These are phyloP conservation scores for Malus sylvestris DNA, from an alignment of 306 rosid genomes.

Conservation along the genomic window DNA sequence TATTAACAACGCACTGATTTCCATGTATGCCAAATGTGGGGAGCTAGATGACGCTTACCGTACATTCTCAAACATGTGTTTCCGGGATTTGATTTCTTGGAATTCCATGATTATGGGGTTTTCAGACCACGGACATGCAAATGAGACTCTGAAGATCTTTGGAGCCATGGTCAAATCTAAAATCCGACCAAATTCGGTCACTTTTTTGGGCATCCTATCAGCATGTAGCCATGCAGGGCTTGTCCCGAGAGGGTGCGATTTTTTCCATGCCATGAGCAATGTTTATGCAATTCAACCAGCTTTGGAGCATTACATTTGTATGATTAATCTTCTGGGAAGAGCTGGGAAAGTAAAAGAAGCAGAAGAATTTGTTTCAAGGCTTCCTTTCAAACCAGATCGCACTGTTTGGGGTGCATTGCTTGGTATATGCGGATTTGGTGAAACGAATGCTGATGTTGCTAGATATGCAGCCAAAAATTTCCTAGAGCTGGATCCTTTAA, in stretches of 20 bases:
- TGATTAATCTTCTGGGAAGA: constrained; percentile 66
- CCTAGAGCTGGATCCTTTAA: constrained; percentile 56
- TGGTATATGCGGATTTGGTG: constrained; percentile 46
- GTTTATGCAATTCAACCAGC: constrained; percentile 51
- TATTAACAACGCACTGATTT: constrained; percentile 60
- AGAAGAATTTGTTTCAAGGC: constrained; percentile 46
- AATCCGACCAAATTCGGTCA: constrained; percentile 44
- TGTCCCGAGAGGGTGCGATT: constrained; percentile 42
- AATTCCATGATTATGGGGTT: constrained; percentile 68
- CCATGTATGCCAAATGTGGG: constrained; percentile 83
- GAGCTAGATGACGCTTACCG: constrained; percentile 46
- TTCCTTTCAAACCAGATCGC: constrained; percentile 49
- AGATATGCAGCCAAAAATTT: constrained; percentile 43
- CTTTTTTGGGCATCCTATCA: constrained; percentile 58
- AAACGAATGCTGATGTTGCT: constrained; percentile 41
- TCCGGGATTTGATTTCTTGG: constrained; percentile 57
- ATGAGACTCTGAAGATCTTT: constrained; percentile 34
- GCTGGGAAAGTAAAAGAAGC: constrained; percentile 65
- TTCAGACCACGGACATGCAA: constrained; percentile 51
- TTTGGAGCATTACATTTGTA: constrained; percentile 55
- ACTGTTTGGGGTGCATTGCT: constrained; percentile 72
- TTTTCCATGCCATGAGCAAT: constrained; percentile 40
- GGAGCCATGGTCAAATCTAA: constrained; percentile 49
- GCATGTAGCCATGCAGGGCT: constrained; percentile 69
- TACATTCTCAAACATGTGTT: constrained; percentile 52